Evolutionary conservation across 257 asterid genomes (phyloP).

Genomic region (Avicennia marina): DNA sequence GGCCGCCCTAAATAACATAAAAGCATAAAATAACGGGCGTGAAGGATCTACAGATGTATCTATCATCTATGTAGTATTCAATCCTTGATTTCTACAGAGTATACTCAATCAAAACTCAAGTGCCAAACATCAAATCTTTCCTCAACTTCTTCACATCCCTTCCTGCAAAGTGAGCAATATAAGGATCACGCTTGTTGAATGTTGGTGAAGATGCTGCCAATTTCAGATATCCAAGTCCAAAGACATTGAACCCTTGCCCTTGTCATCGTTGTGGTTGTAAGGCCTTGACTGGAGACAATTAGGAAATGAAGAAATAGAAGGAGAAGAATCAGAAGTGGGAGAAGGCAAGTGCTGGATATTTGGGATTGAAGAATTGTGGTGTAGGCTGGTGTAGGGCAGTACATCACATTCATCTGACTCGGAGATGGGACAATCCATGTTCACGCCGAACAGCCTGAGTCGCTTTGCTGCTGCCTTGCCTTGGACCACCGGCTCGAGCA

Average conservation of each 20-base stretch:
- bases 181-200: too few relatives aligned
- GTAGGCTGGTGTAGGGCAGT: too few relatives aligned
- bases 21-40: neutral
- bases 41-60: neutral
- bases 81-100: neutral
- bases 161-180: too few relatives aligned
- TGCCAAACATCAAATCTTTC: neutral
- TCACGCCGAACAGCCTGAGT: conserved; percentile 65
- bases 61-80: neutral
- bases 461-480: conserved; percentile 86
- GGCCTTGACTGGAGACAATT: neutral
- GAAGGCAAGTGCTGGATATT: neutral
- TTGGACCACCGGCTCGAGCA: conserved; percentile 91
- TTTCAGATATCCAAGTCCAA: neutral
- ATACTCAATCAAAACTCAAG: neutral
- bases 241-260: neutral
- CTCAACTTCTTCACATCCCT: too few relatives aligned
- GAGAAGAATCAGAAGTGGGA: neutral
- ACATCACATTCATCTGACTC: conserved; percentile 1
- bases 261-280: neutral
- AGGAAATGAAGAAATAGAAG: neutral
- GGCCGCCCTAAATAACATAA: neutral
- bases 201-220: too few relatives aligned
- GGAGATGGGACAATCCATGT: conserved; percentile 3
- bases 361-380: neutral